phyloP scores from a whole-genome alignment of 495 filamentous ascomycete species.

The Aspergillus asperescens region DNA sequence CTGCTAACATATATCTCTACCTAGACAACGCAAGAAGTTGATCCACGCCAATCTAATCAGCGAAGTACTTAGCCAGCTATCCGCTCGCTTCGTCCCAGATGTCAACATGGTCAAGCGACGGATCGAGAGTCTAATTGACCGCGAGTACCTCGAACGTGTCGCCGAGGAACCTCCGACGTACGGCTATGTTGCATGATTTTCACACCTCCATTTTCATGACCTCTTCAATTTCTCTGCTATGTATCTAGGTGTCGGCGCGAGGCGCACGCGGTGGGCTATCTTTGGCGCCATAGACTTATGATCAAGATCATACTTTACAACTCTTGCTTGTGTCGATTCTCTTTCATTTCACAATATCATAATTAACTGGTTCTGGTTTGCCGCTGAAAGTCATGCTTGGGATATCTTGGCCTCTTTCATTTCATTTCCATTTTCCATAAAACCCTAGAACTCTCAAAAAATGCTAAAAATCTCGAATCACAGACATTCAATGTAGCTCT shows the following conservation, averaged over 20 bases:
- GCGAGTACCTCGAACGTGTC: conserved; percentile 90
- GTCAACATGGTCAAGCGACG: conserved; percentile 85
- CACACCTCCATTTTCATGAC: neutral
- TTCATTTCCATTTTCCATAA: neutral
- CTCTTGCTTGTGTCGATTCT: neutral
- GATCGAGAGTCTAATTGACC: conserved; percentile 87
- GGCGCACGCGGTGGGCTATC: neutral
- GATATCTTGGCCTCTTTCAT: neutral
- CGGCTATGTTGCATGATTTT: conserved; percentile 61
- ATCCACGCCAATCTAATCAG: conserved; percentile 73
- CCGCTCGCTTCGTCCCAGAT: conserved; percentile 79
- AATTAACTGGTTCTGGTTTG: neutral
- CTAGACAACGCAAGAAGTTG: conserved; percentile 83
- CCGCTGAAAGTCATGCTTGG: neutral
- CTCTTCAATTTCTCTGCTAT: neutral
- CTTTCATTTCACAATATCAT: neutral
- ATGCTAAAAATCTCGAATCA: neutral
- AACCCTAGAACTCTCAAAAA: neutral
- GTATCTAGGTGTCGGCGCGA: neutral
- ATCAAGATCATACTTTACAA: neutral
- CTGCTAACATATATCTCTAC: neutral
- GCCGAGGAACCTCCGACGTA: conserved; percentile 69
- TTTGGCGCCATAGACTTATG: neutral
- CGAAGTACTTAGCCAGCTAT: conserved; percentile 79
- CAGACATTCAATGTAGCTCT: neutral